Conservation (phyloP, 306 rosid species). For the Ceratonia siliqua region DNA sequence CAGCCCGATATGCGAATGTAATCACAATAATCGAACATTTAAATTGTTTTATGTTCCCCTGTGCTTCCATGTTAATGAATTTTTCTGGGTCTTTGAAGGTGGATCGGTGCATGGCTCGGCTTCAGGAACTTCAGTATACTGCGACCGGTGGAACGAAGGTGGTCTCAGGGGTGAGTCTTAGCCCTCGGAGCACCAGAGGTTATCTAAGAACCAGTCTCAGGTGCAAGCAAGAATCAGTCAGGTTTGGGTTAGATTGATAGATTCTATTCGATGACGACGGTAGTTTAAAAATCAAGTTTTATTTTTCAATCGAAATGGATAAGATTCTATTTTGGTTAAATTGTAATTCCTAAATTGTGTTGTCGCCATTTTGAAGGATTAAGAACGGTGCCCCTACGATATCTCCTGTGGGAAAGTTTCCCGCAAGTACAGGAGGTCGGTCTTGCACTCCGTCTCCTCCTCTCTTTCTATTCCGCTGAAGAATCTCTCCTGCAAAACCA, state of each 20-base stretch:
- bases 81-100: slow-evolving; percentile 59
- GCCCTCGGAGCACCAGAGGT: slow-evolving; percentile 89
- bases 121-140: slow-evolving; percentile 88
- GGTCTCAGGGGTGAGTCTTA: slow-evolving; percentile 79
- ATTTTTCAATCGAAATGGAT: neutral
- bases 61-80: neutral
- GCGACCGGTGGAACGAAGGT: slow-evolving; percentile 79
- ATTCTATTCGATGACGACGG: neutral
- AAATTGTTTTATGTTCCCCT: neutral
- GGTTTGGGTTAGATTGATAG: slow-evolving; percentile 41
- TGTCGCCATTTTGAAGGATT: slow-evolving; percentile 47
- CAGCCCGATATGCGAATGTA: neutral
- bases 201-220: slow-evolving; percentile 87
- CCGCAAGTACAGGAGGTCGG: slow-evolving; percentile 70
- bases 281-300: neutral
- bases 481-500: neutral
- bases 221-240: slow-evolving; percentile 89
- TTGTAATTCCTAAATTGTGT: slow-evolving; percentile 3
- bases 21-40: neutral
- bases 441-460: slow-evolving; percentile 37
- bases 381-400: slow-evolving; percentile 52
- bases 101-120: slow-evolving; percentile 84
- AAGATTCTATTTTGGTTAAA: neutral
- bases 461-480: neutral
- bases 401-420: slow-evolving; percentile 85